A percentile compares a stretch with the other conserved stretches of the same genome.
phyloP scores from a whole-genome alignment of 192 early-diverging fungal species.

The Ambispora gerdemannii region DNA sequence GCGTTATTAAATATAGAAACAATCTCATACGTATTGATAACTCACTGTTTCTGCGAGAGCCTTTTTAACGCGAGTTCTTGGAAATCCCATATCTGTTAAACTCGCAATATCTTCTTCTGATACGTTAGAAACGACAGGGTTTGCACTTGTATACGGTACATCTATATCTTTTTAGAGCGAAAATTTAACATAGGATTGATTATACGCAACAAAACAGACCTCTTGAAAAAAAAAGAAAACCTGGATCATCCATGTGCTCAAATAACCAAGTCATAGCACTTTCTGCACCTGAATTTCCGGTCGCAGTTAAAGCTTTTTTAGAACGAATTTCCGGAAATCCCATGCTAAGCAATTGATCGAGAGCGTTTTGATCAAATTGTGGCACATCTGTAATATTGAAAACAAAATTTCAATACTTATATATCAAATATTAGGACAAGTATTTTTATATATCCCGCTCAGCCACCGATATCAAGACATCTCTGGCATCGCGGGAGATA shows the following conservation, averaged over 20 bases:
- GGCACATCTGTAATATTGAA: no score
- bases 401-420: no score
- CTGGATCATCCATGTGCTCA: constrained; percentile 96
- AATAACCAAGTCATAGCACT: constrained; percentile 93
- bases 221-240: constrained; percentile 39
- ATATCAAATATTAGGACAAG: no score
- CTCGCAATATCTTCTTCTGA: constrained; percentile 60
- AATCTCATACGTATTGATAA: neutral
- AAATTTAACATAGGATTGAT: constrained; percentile 21
- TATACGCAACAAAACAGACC: neutral
- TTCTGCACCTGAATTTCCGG: constrained; percentile 78
- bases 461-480: no score
- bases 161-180: constrained; percentile 61
- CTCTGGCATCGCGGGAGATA: no score
- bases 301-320: constrained; percentile 76
- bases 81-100: constrained; percentile 93
- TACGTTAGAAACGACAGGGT: constrained; percentile 31
- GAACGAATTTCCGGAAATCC: constrained; percentile 87
- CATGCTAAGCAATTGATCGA: constrained; percentile 87
- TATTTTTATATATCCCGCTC: no score
- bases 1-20: neutral
- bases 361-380: constrained; percentile 57
- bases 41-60: constrained; percentile 80
- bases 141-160: constrained; percentile 49
- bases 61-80: constrained; percentile 67